Evolutionary conservation across 495 filamentous ascomycete species (phyloP).

Genomic region (Trichocladium uniseriatum): DNA sequence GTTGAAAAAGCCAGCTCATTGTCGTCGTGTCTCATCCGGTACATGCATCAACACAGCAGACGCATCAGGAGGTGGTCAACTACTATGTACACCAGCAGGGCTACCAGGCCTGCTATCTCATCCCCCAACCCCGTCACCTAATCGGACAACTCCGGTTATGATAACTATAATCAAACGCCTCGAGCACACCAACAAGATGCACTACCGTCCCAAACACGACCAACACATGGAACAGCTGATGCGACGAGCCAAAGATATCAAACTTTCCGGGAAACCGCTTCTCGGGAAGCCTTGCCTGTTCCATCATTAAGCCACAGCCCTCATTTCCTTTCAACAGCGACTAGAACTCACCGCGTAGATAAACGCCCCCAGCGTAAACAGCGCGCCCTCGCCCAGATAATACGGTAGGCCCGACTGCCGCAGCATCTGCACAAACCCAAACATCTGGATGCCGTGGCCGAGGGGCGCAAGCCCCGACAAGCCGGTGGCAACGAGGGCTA

Average conservation of each 20-base stretch:
- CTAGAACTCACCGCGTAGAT: conserved; percentile 7
- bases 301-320: neutral
- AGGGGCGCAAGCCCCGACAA: conserved; percentile 48
- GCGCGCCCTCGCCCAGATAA: conserved; percentile 44
- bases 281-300: conserved; percentile 39
- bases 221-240: conserved; percentile 56
- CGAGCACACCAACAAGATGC: conserved; percentile 12
- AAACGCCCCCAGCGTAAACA: conserved; percentile 29
- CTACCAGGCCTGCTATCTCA: too few species aligned
- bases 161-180: conserved; percentile 17
- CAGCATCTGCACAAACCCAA: neutral
- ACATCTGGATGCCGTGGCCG: conserved; percentile 5
- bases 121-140: too few species aligned
- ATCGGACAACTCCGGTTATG: conserved; percentile 9
- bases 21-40: too few species aligned
- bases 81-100: too few species aligned
- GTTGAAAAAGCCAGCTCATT: too few species aligned
- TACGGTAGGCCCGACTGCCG: neutral
- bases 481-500: conserved; percentile 75
- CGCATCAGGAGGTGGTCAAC: too few species aligned
- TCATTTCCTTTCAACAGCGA: neutral
- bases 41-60: too few species aligned
- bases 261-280: conserved; percentile 45
- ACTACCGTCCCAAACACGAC: conserved; percentile 9
- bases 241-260: conserved; percentile 55